Base-by-base conservation (phyloP, 805 yeast genomes). In the Metschnikowia cerradonensis region DNA sequence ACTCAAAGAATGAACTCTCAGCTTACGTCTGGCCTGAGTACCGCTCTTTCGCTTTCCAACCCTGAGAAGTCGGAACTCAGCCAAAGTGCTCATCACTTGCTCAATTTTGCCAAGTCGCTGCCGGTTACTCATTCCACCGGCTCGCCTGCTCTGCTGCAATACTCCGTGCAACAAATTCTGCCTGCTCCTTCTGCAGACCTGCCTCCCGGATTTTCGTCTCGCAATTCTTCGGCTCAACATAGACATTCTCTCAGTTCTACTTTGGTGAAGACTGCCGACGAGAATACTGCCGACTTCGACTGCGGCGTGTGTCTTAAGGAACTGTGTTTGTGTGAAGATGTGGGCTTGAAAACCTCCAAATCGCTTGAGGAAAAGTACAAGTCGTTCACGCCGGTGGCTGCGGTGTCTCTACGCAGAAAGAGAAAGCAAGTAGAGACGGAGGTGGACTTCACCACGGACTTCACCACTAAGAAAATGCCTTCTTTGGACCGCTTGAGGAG, bases 261-360 rank as follows among this genome's bases (percentile, higher is more conserved):
- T 8, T 34, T 34, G 17, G 32, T 36, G 13, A 35, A 44, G 26
- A 33, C n/a, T 6, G 15, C 47, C 0, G 30, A 13, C 3, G 51
- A 56, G 34, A 40, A 40, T 15, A 17, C 2, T 15, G 34, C 11
- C 2, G 75, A 72, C 50, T 71, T 68, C 46, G 77, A 73, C 58
- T 86, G 91, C 64, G 86, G 83, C 2, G 80, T 82, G n/a, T 86
- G 91, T 62, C 64, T 72, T 39, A 83, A 83, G 62, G 90, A 84
- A 46, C 83, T 78, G 50, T 86, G 91, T 61, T 64, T 85, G 13
- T 86, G 91, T 64, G 90, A 78, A 53, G 64, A 66, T 35, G 77
- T 69, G 8, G 83, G 83, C 2, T 59, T 78, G 45, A 75, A 72
- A 49, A 56, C 52, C 11, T 4, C 47, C 33, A 50, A 53, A 41